Evolutionary conservation across 2,329 filamentous ascomycete species (phyloP).

Genomic region (Pseudocercospora macadamiae): DNA sequence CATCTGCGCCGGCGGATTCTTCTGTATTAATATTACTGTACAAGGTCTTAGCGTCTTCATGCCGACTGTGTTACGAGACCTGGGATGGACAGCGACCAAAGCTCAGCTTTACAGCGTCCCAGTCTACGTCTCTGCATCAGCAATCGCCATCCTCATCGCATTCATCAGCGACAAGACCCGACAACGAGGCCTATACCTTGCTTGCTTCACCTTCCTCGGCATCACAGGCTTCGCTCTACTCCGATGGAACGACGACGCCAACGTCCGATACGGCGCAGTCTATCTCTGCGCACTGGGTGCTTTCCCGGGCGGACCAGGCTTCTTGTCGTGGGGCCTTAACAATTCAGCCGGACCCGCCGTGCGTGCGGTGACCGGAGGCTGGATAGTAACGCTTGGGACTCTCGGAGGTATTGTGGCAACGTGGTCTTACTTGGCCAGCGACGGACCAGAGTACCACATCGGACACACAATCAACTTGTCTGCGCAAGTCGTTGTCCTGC

Average conservation of each 20-base stretch:
- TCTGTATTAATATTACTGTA: slow-evolving; percentile 64
- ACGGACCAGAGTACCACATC: slow-evolving; percentile 52
- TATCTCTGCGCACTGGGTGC: slow-evolving; percentile 49
- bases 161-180: slow-evolving; percentile 30
- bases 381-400: slow-evolving; percentile 59
- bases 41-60: slow-evolving; percentile 48
- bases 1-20: slow-evolving; percentile 61
- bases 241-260: slow-evolving; percentile 28
- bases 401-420: slow-evolving; percentile 61
- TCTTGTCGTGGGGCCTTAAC: slow-evolving; percentile 63
- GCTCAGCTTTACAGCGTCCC: slow-evolving; percentile 46
- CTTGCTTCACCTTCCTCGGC: slow-evolving; percentile 25
- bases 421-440: slow-evolving; percentile 57
- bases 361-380: slow-evolving; percentile 59
- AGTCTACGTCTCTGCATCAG: slow-evolving; percentile 40
- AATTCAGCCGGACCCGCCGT: slow-evolving; percentile 61
- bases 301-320: slow-evolving; percentile 62
- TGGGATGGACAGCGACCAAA: slow-evolving; percentile 63
- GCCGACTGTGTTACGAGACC: slow-evolving; percentile 61
- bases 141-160: slow-evolving; percentile 28
- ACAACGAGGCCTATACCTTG: slow-evolving; percentile 28
- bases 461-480: slow-evolving; percentile 62
- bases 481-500: slow-evolving; percentile 51
- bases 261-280: slow-evolving; percentile 41
- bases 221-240: slow-evolving; percentile 42